phyloP scores from a whole-genome alignment of 2,329 filamentous ascomycete species.

The Sclerotinia spermophila region DNA sequence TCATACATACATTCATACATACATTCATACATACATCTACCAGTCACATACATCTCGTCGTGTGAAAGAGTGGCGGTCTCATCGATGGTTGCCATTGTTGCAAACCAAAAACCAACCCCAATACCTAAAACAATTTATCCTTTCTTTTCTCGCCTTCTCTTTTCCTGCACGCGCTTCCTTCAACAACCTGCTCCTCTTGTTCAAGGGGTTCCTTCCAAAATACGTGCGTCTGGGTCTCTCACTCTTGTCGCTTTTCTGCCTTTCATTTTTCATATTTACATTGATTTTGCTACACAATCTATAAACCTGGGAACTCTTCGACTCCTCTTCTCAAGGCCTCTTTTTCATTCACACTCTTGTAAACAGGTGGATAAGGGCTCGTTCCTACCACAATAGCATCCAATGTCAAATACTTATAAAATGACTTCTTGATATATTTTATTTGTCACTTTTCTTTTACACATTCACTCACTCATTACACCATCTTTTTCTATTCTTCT shows the following conservation, averaged over 20 bases:
- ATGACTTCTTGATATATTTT: conserved; percentile 18
- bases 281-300: conserved; percentile 13
- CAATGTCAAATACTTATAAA: conserved; percentile 30
- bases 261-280: neutral
- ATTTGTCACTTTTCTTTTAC: conserved; percentile 23
- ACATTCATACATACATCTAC: neutral
- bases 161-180: conserved; percentile 13
- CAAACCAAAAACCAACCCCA: neutral
- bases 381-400: neutral
- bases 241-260: conserved; percentile 3
- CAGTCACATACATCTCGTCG: neutral
- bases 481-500: neutral
- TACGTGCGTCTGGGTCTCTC: conserved; percentile 14
- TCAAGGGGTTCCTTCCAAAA: conserved; percentile 1
- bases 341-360: neutral
- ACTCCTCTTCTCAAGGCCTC: neutral
- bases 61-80: conserved; percentile 2
- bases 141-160: neutral
- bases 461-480: conserved; percentile 18
- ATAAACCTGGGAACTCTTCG: neutral
- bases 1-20: too few relatives aligned
- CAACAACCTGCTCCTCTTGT: neutral
- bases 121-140: neutral
- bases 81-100: neutral
- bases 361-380: neutral